phyloP scores from a whole-genome alignment of 1,284 basidiomycete genomes.

The Microbotryum violaceum region DNA sequence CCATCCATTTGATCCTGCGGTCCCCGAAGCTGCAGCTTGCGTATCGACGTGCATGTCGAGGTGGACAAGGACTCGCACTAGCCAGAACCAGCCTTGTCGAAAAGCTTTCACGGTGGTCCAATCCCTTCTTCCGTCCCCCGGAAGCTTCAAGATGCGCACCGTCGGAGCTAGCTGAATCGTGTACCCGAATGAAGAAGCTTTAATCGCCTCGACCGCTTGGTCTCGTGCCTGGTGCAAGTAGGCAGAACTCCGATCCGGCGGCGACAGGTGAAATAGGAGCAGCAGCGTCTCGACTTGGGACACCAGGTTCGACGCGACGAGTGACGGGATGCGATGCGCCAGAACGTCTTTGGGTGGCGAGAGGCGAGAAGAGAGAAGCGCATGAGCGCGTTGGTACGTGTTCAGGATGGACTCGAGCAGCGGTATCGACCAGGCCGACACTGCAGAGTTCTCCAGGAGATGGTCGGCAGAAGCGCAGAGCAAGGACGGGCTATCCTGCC shows the following conservation, averaged over 20 bases:
- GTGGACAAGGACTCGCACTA: slow-evolving; percentile 7
- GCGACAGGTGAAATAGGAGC: slow-evolving; percentile 7
- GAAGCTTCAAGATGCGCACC: background rate
- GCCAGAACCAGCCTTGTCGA: slow-evolving; percentile 7
- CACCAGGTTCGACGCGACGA: slow-evolving; percentile 23
- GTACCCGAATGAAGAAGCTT: too few species aligned
- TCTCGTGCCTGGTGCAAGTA: too few species aligned
- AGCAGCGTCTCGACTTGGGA: slow-evolving; percentile 16
- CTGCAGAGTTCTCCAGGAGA: background rate
- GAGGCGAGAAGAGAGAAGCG: slow-evolving; percentile 20
- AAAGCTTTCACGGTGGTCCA: slow-evolving; percentile 11
- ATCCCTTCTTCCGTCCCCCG: slow-evolving; percentile 3
- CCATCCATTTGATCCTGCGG: too few species aligned
- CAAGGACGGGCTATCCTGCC: background rate
- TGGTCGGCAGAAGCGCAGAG: slow-evolving; percentile 18
- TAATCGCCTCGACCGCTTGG: too few species aligned
- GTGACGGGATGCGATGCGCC: slow-evolving; percentile 10
- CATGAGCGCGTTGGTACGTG: slow-evolving; percentile 4
- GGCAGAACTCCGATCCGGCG: too few species aligned
- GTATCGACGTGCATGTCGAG: too few species aligned
- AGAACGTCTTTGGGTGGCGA: slow-evolving; percentile 18
- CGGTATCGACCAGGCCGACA: background rate
- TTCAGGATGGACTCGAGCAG: slow-evolving; percentile 3
- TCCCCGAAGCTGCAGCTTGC: too few species aligned
- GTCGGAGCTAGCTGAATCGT: background rate